A percentile compares a stretch with the other conserved stretches of the same genome.
phyloP scores from a whole-genome alignment of 768 basidiomycete species.

The Lyophyllum decastes region DNA sequence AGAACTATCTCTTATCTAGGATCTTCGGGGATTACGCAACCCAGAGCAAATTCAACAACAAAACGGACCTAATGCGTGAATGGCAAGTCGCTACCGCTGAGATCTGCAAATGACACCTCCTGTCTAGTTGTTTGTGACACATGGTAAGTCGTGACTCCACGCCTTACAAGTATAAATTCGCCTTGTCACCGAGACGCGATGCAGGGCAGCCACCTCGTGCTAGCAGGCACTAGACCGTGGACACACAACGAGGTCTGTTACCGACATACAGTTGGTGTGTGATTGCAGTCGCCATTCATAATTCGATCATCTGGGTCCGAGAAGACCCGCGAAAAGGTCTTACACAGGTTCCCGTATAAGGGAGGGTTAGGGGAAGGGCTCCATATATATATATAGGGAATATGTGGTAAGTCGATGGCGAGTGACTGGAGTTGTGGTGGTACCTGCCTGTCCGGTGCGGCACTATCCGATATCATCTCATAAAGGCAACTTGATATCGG shows the following conservation, averaged over 20 bases:
- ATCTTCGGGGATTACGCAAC: background rate
- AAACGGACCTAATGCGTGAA: background rate
- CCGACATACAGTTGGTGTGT: background rate
- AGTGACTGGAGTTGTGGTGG: background rate
- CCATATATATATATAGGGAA: background rate
- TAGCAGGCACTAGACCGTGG: background rate
- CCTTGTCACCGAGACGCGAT: background rate
- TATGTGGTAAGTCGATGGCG: background rate
- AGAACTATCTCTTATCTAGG: background rate
- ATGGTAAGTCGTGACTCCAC: background rate
- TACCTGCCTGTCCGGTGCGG: background rate
- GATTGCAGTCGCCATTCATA: background rate
- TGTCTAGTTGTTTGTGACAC: background rate
- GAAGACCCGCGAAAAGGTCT: background rate
- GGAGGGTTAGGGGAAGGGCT: background rate
- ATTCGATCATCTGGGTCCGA: background rate
- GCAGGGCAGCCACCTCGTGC: conserved; percentile 1
- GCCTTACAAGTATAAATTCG: background rate
- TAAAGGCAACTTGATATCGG: conserved; percentile 11
- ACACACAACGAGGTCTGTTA: background rate
- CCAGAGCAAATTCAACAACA: background rate
- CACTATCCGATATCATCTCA: background rate
- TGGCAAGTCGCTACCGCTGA: background rate
- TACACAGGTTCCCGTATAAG: background rate
- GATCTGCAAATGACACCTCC: background rate